These are phyloP conservation scores for Phellopilus nigrolimitatus DNA, from an alignment of 1,284 basidiomycete species.

Conservation along the genomic window DNA sequence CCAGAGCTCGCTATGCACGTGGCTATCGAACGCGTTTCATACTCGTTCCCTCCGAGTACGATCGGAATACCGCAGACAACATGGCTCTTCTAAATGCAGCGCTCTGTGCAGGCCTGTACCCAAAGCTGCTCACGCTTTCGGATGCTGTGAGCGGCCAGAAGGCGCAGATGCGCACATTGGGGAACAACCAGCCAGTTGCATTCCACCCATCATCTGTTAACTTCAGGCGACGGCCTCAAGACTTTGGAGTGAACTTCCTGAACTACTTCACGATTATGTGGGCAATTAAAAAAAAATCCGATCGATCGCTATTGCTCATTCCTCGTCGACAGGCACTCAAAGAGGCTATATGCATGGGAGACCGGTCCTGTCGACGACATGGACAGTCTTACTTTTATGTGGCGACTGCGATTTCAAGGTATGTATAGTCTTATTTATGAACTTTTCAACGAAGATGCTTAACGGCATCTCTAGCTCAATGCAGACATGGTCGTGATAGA, in stretches of 20 bases:
- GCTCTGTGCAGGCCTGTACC: constrained; percentile 85
- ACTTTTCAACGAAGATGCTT: constrained; percentile 6
- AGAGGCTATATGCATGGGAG: constrained; percentile 96
- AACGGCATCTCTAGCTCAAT: constrained; percentile 48
- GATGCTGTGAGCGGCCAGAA: constrained; percentile 35
- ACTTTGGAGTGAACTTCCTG: constrained; percentile 74
- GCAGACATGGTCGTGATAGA: constrained; percentile 78
- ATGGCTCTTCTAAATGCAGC: constrained; percentile 74
- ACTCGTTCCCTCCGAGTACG: constrained; percentile 64
- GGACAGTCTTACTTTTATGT: constrained; percentile 79
- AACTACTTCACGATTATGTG: constrained; percentile 90
- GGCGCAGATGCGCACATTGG: constrained; percentile 69
- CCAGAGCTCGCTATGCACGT: constrained; percentile 66
- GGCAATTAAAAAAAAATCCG: too few relatives aligned
- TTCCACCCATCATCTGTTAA: constrained; percentile 95
- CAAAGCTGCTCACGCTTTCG: constrained; percentile 82
- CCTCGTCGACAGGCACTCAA: constrained; percentile 66
- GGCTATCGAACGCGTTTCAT: constrained; percentile 77
- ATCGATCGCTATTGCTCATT: too few relatives aligned
- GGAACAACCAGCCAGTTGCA: constrained; percentile 80
- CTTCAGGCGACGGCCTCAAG: constrained; percentile 60
- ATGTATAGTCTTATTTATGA: constrained; percentile 20
- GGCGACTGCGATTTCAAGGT: constrained; percentile 93
- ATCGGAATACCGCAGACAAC: constrained; percentile 64
- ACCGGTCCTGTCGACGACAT: constrained; percentile 86